Evolutionary conservation across 129 eudicot genomes (phyloP), one percentile per base, ranked within the genome.

Genomic region (Centrapalus pauciflorus): DNA sequence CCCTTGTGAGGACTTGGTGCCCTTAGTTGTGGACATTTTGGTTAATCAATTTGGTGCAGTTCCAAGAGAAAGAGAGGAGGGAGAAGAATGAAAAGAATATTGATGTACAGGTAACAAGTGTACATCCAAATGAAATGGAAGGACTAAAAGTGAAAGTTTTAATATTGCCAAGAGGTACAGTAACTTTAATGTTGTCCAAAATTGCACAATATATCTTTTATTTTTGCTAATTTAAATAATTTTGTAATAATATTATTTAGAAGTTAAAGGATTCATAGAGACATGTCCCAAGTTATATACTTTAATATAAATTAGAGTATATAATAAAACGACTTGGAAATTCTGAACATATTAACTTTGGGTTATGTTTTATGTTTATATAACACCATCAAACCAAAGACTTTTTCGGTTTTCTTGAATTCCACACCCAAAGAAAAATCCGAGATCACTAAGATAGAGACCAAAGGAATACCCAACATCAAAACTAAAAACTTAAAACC

Each of bases 1-100:
- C 38, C 98, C 98, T 28, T 88, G 96, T 61, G 81, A 88, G 55
- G 87, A 88, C 58, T 77, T 88, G 81, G 98, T 88, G 48, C 92
- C 95, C 4, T 41, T 93, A 60, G 92, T 93, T 20, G 98, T 78
- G 61, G 95, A 93, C 40, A 73, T 88, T 55, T 73, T 93, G 87
- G 85, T 88, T n/a, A 58, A 85, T 2, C 73, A 75, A 4, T 88
- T 93, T 62, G 98, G 95, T 7, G 98, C 90, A 60, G 90, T 92
- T 23, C 73, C 62, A 10, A 61, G 89, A 50, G 95, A 83, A 37
- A 83, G 74, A 40, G 98, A 88, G 74, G 98, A 92, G 61, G 83
- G 61, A 21, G 96, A 87, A 58, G 96, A 91, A 34, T 75, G 74
- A 75, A 64, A 28, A 64, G 19, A 16, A 23, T 66, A 3, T 56